Evolutionary conservation across 331 rosid genomes (phyloP).

Genomic region (Malus hybrid): DNA sequence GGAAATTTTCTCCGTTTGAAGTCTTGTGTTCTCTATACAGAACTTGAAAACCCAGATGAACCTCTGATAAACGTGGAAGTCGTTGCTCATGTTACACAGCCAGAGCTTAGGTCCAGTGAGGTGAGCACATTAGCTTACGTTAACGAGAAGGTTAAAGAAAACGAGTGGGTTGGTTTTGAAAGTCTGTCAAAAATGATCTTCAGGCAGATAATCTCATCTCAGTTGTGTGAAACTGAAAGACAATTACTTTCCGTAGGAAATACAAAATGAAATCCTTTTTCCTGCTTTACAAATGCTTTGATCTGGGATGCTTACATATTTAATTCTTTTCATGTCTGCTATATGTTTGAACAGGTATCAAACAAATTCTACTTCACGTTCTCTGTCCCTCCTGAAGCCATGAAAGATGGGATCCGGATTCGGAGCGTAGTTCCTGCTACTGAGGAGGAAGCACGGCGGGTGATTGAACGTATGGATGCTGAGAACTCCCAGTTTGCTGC

Average conservation of each 20-base stretch:
- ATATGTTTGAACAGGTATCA: conserved; percentile 47
- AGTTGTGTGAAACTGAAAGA: too few species aligned
- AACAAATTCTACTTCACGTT: conserved; percentile 90
- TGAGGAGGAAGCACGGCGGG: conserved; percentile 76
- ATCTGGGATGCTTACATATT: neutral
- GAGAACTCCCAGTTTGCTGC: conserved; percentile 31
- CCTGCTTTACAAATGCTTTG: neutral
- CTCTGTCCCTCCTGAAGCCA: conserved; percentile 50
- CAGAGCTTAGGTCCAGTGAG: conserved; percentile 83
- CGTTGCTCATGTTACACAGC: conserved; percentile 84
- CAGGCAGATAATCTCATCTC: neutral
- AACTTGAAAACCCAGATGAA: conserved; percentile 45
- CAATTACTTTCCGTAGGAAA: too few species aligned
- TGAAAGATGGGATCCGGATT: conserved; percentile 46
- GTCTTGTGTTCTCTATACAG: conserved; percentile 81
- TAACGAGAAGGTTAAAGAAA: neutral
- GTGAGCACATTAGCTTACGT: conserved; percentile 29
- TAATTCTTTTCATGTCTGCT: neutral
- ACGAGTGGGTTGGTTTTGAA: neutral
- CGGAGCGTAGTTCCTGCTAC: conserved; percentile 74
- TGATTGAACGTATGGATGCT: conserved; percentile 71
- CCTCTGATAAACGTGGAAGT: conserved; percentile 84
- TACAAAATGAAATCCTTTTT: neutral
- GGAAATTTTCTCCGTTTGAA: conserved; percentile 84
- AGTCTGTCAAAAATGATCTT: neutral